Evolutionary conservation across 345 rosid species (phyloP).

Genomic region (Arabis hirsuta): DNA sequence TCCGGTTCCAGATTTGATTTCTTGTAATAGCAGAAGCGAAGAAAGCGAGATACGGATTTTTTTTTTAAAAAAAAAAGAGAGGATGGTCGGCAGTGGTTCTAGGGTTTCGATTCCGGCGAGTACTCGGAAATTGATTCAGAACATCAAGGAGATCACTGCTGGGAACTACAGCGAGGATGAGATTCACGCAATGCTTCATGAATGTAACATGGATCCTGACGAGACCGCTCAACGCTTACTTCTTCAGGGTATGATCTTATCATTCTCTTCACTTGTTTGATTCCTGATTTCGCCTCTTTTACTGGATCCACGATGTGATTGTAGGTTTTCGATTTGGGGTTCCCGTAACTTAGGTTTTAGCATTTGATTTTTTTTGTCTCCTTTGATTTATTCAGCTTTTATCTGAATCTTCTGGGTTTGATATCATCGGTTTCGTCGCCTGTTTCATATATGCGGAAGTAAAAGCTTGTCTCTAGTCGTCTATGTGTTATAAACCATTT

Average conservation of each 20-base stretch:
- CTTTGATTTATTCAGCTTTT: conserved; percentile 9
- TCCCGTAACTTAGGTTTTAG: conserved; percentile 40
- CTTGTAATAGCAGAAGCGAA: conserved; percentile 11
- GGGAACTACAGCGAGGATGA: conserved; percentile 86
- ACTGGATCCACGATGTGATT: conserved; percentile 37
- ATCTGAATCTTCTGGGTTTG: background rate
- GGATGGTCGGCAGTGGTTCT: conserved; percentile 74
- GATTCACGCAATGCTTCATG: conserved; percentile 90
- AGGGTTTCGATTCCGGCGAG: conserved; percentile 73
- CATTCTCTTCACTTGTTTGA: background rate
- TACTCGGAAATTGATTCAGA: conserved; percentile 70
- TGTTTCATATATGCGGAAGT: conserved; percentile 3
- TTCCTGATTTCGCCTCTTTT: conserved; percentile 21
- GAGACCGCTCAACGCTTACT: conserved; percentile 80
- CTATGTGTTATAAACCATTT: conserved; percentile 4
- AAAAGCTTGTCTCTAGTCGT: background rate
- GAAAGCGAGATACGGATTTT: conserved; percentile 37
- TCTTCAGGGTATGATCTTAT: conserved; percentile 56
- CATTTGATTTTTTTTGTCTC: conserved; percentile 30
- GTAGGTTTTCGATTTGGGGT: conserved; percentile 32
- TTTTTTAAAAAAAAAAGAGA: conserved; percentile 25
- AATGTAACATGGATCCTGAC: conserved; percentile 93
- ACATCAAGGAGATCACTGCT: conserved; percentile 74
- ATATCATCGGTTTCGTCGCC: conserved; percentile 18
- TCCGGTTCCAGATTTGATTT: conserved; percentile 37